phyloP scores from a whole-genome alignment of 345 rosid species.

The Euclidium syriacum region DNA sequence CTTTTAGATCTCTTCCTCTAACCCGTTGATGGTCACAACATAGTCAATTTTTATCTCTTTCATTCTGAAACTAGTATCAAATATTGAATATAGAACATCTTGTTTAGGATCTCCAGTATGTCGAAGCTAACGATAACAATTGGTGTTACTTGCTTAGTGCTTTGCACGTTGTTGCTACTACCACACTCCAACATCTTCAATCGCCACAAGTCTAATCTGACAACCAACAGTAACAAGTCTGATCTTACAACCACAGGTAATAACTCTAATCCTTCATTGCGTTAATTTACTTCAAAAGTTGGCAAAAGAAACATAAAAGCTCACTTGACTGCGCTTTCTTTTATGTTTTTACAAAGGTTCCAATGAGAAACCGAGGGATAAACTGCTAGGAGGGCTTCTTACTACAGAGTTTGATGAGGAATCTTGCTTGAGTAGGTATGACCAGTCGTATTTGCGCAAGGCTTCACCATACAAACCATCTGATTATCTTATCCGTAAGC shows the following conservation, averaged over 20 bases:
- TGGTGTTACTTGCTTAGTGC: constrained; percentile 18
- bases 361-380: constrained; percentile 27
- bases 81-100: neutral
- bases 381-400: constrained; percentile 48
- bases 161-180: constrained; percentile 12
- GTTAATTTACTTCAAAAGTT: neutral
- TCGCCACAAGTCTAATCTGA: neutral
- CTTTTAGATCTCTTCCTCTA: neutral
- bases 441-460: constrained; percentile 36
- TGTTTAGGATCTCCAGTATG: constrained; percentile 4
- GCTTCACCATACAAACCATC: constrained; percentile 39
- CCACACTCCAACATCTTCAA: constrained; percentile 8
- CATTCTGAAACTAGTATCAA: neutral
- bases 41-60: neutral
- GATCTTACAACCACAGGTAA: neutral
- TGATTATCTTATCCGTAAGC: constrained; percentile 39
- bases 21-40: neutral
- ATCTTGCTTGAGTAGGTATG: constrained; percentile 49
- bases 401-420: constrained; percentile 37
- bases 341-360: constrained; percentile 15
- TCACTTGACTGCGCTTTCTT: neutral
- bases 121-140: constrained; percentile 12
- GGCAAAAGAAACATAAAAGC: neutral
- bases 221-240: constrained; percentile 2
- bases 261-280: neutral